phyloP scores from a whole-genome alignment of 345 rosid genomes.

The Brassica cretica region DNA sequence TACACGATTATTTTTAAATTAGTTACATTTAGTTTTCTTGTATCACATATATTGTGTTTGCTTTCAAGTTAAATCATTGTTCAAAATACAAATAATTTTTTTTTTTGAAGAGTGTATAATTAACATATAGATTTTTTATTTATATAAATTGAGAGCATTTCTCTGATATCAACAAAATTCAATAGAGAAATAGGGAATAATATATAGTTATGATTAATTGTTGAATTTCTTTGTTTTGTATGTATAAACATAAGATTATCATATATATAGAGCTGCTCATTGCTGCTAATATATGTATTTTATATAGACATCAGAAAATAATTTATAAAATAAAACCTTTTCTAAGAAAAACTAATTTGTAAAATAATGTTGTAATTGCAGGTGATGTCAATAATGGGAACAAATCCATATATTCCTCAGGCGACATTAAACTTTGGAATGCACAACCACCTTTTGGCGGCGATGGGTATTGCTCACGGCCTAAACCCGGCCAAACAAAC shows the following conservation, averaged over 20 bases:
- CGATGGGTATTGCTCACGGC: constrained; percentile 23
- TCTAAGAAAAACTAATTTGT: neutral
- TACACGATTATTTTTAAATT: neutral
- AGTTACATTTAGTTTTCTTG: neutral
- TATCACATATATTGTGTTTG: neutral
- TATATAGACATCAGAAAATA: neutral
- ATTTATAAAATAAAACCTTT: no score
- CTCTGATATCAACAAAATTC: neutral
- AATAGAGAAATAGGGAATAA: neutral
- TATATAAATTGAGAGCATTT: neutral
- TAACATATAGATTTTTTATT: neutral
- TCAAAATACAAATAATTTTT: no score
- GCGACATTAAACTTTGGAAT: constrained; percentile 13
- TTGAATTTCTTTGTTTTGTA: neutral
- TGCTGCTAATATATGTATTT: neutral
- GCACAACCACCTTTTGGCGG: constrained; percentile 16
- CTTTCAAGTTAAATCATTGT: neutral
- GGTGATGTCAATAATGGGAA: constrained; percentile 32
- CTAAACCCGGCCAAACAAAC: neutral
- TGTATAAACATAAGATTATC: no score
- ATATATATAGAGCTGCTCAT: neutral
- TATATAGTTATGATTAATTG: neutral
- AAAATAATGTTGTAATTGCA: neutral
- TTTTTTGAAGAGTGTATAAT: neutral
- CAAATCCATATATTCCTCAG: constrained; percentile 26